Percentiles rank a stretch among this genome's conserved stretches.
These are phyloP conservation scores for Rhodamnia argentea DNA, from an alignment of 345 rosid genomes.

Conservation along the genomic window DNA sequence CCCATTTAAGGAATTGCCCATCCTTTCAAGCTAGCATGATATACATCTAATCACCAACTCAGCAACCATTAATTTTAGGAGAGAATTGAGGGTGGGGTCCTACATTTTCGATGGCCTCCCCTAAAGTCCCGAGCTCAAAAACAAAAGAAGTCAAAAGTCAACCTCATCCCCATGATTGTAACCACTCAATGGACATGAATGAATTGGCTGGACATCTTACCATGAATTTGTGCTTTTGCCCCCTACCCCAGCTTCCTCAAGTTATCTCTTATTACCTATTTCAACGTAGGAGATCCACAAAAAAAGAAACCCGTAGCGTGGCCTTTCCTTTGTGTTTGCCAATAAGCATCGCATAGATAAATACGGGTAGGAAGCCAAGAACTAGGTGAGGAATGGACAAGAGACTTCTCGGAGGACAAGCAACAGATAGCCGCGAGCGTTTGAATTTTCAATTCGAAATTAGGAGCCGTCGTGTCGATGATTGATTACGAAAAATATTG, in stretches of 20 bases:
- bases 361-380: background rate
- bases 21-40: slow-evolving; percentile 4
- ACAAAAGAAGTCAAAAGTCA: slow-evolving; percentile 29
- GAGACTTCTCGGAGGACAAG: background rate
- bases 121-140: slow-evolving; percentile 5
- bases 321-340: background rate
- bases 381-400: background rate
- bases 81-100: background rate
- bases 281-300: background rate
- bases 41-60: slow-evolving; percentile 28
- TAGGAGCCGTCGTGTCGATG: background rate
- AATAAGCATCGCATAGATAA: background rate
- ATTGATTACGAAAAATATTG: background rate
- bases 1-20: slow-evolving; percentile 25
- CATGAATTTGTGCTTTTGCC: background rate
- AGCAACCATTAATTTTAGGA: slow-evolving; percentile 13
- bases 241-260: background rate
- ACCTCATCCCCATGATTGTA: background rate
- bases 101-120: slow-evolving; percentile 26
- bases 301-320: background rate
- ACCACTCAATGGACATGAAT: slow-evolving; percentile 12
- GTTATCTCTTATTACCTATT: background rate
- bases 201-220: background rate
- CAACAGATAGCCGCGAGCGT: background rate
- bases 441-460: background rate